These are phyloP conservation scores for Cercospora zeina DNA, from an alignment of 2,329 filamentous ascomycete species.

Conservation along the genomic window DNA sequence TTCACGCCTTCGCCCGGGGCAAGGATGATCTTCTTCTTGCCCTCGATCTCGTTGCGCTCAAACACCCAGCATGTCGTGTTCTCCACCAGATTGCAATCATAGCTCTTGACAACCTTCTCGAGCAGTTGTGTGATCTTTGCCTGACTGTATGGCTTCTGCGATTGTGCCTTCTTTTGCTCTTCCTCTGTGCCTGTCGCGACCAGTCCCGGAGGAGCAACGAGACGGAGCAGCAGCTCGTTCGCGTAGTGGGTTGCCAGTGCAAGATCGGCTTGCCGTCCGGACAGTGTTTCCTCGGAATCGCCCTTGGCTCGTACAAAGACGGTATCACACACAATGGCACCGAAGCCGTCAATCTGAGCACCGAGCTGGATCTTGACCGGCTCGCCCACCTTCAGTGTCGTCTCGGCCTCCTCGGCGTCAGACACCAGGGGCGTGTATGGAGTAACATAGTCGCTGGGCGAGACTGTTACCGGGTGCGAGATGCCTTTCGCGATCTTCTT, in stretches of 20 bases:
- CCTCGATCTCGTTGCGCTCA: slow-evolving; percentile 95
- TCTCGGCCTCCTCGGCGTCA: slow-evolving; percentile 79
- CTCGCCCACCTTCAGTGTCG: slow-evolving; percentile 79
- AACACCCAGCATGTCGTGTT: slow-evolving; percentile 98
- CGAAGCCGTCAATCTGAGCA: slow-evolving; percentile 96
- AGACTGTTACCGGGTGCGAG: slow-evolving; percentile 91
- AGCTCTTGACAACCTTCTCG: slow-evolving; percentile 87
- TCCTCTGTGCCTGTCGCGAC: slow-evolving; percentile 82
- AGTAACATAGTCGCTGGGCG: slow-evolving; percentile 89
- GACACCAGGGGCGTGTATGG: slow-evolving; percentile 91
- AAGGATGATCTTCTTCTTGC: slow-evolving; percentile 96
- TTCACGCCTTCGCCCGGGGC: slow-evolving; percentile 81
- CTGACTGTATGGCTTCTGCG: slow-evolving; percentile 80
- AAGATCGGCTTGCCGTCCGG: slow-evolving; percentile 80
- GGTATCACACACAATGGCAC: slow-evolving; percentile 93
- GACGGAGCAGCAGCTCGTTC: slow-evolving; percentile 87
- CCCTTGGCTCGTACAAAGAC: slow-evolving; percentile 68
- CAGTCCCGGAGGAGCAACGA: slow-evolving; percentile 89
- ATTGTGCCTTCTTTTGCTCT: slow-evolving; percentile 84
- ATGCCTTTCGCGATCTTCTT: slow-evolving; percentile 97
- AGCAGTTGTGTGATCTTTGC: slow-evolving; percentile 81
- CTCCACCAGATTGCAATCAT: slow-evolving; percentile 90
- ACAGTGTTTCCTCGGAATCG: slow-evolving; percentile 51
- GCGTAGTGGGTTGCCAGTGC: slow-evolving; percentile 89
- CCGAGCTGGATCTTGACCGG: slow-evolving; percentile 97